phyloP scores from a whole-genome alignment of 768 basidiomycete genomes.

The Suillus luteus region DNA sequence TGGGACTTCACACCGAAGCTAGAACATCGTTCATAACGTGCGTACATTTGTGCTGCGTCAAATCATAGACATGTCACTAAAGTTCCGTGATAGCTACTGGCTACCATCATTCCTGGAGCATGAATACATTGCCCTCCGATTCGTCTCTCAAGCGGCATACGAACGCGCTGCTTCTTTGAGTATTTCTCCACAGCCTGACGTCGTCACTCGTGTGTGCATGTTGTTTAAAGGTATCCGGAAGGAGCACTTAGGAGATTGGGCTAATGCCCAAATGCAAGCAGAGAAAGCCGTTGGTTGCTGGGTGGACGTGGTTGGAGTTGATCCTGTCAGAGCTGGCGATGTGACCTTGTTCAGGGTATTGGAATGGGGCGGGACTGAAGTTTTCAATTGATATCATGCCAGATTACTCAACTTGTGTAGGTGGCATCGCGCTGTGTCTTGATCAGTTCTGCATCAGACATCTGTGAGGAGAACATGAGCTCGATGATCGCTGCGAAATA shows the following conservation, averaged over 20 bases:
- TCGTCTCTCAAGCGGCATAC: neutral
- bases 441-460: too few species aligned
- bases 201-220: neutral
- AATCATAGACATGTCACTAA: neutral
- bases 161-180: neutral
- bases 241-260: neutral
- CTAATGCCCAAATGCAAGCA: neutral
- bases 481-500: too few species aligned
- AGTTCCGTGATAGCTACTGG: neutral
- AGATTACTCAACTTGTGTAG: too few species aligned
- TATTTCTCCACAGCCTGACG: neutral
- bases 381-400: too few species aligned
- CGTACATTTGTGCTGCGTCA: neutral
- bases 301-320: neutral
- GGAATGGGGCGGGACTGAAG: neutral
- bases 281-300: neutral
- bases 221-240: neutral
- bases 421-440: too few species aligned
- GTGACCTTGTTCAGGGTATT: neutral
- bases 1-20: conserved; percentile 1
- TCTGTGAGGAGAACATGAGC: too few species aligned
- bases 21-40: neutral
- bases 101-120: neutral
- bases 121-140: neutral
- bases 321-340: neutral